phyloP scores from a whole-genome alignment of 192 early-diverging fungal genomes.

The Coemansia sp. region DNA sequence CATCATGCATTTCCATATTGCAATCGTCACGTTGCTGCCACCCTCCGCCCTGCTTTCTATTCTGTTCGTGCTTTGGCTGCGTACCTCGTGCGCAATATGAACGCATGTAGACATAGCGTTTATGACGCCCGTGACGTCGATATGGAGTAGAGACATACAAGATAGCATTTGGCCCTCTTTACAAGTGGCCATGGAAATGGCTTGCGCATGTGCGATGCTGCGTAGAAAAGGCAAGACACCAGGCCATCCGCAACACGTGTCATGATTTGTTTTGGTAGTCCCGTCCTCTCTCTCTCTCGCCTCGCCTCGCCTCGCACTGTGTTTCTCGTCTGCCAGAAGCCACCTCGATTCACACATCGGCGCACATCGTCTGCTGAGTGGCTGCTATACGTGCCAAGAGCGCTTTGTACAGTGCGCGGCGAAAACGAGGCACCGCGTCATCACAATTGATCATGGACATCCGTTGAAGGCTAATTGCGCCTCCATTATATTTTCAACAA shows the following conservation, averaged over 20 bases:
- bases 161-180: not conserved
- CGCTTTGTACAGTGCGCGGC: not conserved
- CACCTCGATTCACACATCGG: slow-evolving; percentile 10
- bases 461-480: not conserved
- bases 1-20: slow-evolving; percentile 33
- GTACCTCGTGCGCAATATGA: not conserved
- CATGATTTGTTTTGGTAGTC: not conserved
- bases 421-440: not conserved
- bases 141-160: not conserved
- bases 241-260: not conserved
- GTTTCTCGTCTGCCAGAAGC: slow-evolving; percentile 1
- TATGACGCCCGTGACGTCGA: not conserved
- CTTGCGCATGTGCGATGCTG: slow-evolving; percentile 6
- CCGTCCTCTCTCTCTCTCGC: not conserved
- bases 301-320: not conserved
- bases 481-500: not conserved
- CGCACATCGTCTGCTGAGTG: slow-evolving; percentile 4
- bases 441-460: slow-evolving; percentile 3
- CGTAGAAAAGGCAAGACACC: not conserved
- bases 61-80: not conserved
- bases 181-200: not conserved
- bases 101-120: not conserved
- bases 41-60: not conserved
- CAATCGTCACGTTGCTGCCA: slow-evolving; percentile 24
- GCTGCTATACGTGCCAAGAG: not conserved